Evolutionary conservation across 768 basidiomycete species (phyloP).

Genomic region (Pulveroboletus sp.): DNA sequence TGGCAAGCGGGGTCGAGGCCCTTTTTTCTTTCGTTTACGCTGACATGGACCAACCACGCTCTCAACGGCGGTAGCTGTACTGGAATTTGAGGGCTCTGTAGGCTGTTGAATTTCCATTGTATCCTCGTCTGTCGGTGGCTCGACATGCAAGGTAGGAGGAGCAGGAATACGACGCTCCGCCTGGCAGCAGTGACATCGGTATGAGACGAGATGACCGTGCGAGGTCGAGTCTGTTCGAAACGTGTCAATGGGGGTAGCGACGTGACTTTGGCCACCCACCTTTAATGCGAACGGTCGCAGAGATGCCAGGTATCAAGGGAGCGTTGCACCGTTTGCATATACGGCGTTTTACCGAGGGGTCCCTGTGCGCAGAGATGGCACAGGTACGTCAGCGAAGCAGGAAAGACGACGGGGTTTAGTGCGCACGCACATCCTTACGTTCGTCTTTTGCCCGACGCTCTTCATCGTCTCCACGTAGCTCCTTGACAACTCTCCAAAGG

Average conservation of each 20-base stretch:
- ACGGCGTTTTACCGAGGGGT: slow-evolving; percentile 79
- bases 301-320: slow-evolving; percentile 64
- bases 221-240: slow-evolving; percentile 35
- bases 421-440: slow-evolving; percentile 71
- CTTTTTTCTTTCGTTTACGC: slow-evolving; percentile 18
- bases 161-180: slow-evolving; percentile 63
- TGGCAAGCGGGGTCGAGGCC: slow-evolving; percentile 37
- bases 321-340: slow-evolving; percentile 67
- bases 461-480: slow-evolving; percentile 65
- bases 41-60: neutral
- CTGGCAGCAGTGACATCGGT: slow-evolving; percentile 59
- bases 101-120: neutral
- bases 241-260: slow-evolving; percentile 20
- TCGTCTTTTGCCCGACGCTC: slow-evolving; percentile 68
- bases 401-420: neutral
- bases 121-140: neutral
- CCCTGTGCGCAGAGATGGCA: slow-evolving; percentile 40
- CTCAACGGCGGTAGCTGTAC: neutral
- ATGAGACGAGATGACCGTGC: slow-evolving; percentile 54
- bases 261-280: slow-evolving; percentile 36
- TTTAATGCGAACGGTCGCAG: slow-evolving; percentile 61
- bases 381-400: neutral
- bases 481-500: slow-evolving; percentile 53
- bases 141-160: slow-evolving; percentile 39
- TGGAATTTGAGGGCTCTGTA: neutral